Evolutionary conservation across 2,329 filamentous ascomycete genomes (phyloP), one percentile per base, ranked within the genome.

Genomic region (Pseudomassariella vexata): DNA sequence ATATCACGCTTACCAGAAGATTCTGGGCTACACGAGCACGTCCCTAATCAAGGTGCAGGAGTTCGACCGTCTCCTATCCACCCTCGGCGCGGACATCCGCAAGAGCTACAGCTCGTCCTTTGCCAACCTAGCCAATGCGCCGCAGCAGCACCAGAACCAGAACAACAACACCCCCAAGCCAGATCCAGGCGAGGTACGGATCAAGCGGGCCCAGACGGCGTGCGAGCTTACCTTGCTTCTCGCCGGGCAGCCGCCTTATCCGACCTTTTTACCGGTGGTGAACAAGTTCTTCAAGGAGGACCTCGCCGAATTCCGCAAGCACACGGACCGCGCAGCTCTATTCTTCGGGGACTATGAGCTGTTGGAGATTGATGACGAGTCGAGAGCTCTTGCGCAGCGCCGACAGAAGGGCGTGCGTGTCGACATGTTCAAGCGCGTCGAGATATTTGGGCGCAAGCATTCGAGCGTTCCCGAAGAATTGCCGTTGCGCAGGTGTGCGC

Each of bases 301-400:
- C 27, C 57, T 87, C 18, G 65, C 64, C 0, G 63, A 66, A 14
- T 70, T 89, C 33, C 67, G 73, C 24, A 63, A 63, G 5, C 66
- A 72, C 34, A 68, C 79, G 9, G 77, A 92, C 42, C 70, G 76
- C 18, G 73, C 79, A 8, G 70, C 70, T 38, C 66, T 94, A 29
- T 85, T 84, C 59, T 83, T 87, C 56, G 74, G 76, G 29, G 76
- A 92, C 50, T 85, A 79, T 34, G 68, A 67, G 29, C 73, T 85
- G 52, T 65, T 92, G 9, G 82, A 82, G 5, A 63, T 86, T 10
- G 68, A 72, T 8, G 70, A 79, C 32, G 75, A 79, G 37, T 57
- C 58, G 10, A 60, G 62, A 12, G 73, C 69, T 5, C 50, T 74
- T 9, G 55, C 51, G 3, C 47, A 50, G 14, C 57, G 59, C 36